A percentile compares a stretch with the other conserved stretches of the same genome.
Conservation (phyloP, 2,329 filamentous ascomycete genomes). For the Xylaria sp. region DNA sequence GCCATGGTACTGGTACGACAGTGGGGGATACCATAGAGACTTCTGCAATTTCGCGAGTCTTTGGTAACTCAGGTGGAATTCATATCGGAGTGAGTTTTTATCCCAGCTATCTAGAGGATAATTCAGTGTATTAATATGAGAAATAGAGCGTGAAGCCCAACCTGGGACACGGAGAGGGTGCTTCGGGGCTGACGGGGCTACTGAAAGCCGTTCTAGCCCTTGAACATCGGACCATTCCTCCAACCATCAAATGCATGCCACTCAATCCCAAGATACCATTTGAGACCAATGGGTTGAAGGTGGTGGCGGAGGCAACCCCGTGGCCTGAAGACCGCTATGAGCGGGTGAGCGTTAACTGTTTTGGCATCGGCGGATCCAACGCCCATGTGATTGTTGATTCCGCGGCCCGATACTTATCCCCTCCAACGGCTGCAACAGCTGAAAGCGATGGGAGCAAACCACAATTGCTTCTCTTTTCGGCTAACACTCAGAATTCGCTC, state of each 20-base stretch:
- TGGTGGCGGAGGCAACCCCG: background rate
- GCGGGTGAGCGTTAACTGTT: background rate
- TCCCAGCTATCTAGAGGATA: too few relatives aligned
- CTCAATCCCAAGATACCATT: slow-evolving; percentile 34
- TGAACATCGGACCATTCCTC: slow-evolving; percentile 37
- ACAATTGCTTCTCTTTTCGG: too few relatives aligned
- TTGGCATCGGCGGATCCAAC: background rate
- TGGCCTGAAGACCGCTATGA: background rate
- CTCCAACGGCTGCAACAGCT: background rate
- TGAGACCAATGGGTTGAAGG: slow-evolving; percentile 21
- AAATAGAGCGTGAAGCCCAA: slow-evolving; percentile 38
- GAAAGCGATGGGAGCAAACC: background rate
- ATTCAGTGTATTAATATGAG: too few relatives aligned
- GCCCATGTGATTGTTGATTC: background rate
- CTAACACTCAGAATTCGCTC: too few relatives aligned
- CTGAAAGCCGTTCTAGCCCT: slow-evolving; percentile 41
- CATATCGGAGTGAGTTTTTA: slow-evolving; percentile 15
- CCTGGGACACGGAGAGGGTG: slow-evolving; percentile 38
- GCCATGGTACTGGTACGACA: slow-evolving; percentile 37
- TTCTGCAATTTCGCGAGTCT: slow-evolving; percentile 27
- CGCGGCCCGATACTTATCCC: too few relatives aligned
- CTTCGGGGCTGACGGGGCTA: slow-evolving; percentile 37
- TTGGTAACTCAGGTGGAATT: slow-evolving; percentile 24
- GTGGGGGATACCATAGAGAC: slow-evolving; percentile 38
- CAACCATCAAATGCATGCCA: slow-evolving; percentile 35